Percentiles rank a stretch among this genome's conserved stretches.
Evolutionary conservation across 345 rosid genomes (phyloP).

Genomic region (Acer campestre): DNA sequence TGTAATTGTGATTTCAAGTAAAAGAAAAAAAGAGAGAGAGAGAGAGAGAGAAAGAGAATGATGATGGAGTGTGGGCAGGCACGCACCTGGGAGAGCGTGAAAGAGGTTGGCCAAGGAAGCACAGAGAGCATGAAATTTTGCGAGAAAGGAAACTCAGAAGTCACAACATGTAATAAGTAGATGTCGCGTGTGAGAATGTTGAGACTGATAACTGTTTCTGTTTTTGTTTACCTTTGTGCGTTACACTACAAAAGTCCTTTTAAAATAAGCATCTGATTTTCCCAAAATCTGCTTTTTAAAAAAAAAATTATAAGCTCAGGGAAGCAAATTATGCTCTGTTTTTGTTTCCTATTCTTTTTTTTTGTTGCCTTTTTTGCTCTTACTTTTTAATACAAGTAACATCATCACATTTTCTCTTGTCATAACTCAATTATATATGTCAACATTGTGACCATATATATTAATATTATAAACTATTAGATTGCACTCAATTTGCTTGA

Average conservation of each 20-base stretch:
- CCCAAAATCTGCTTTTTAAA: neutral
- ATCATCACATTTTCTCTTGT: no score
- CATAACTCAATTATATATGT: no score
- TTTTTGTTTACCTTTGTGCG: neutral
- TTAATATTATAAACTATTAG: neutral
- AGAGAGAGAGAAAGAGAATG: no score
- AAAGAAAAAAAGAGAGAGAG: no score
- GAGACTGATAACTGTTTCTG: neutral
- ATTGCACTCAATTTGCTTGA: neutral
- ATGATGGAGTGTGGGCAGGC: neutral
- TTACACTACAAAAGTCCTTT: slow-evolving; percentile 13
- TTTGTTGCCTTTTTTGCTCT: no score
- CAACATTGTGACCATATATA: neutral
- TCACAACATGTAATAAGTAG: slow-evolving; percentile 34
- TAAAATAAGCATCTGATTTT: neutral
- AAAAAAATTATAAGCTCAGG: no score
- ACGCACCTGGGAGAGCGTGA: slow-evolving; percentile 18
- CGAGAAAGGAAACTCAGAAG: neutral
- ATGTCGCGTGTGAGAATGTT: slow-evolving; percentile 28
- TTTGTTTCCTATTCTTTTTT: no score
- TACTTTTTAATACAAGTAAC: no score
- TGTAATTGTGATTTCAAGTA: no score
- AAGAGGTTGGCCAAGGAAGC: slow-evolving; percentile 9
- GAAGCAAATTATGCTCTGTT: no score
- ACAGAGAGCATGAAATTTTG: slow-evolving; percentile 23